Conservation (phyloP, 78 protist species). For the Chrysochromulina parva region DNA sequence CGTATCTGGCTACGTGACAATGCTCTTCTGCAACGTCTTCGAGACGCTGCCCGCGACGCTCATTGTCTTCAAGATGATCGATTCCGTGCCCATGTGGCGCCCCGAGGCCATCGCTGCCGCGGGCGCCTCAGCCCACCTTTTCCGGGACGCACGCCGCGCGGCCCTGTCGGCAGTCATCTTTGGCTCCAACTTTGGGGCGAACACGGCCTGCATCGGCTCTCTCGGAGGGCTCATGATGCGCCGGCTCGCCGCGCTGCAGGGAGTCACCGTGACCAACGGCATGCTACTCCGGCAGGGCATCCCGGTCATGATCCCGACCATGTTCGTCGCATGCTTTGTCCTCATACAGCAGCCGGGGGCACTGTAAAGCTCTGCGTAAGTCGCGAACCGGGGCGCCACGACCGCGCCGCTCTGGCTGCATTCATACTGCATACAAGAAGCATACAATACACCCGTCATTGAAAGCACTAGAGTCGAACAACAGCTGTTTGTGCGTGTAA, state of each 20-base stretch:
- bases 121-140: not conserved
- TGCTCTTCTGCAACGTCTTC: not conserved
- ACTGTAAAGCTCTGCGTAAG: too few relatives aligned
- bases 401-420: too few relatives aligned
- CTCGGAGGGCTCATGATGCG: constrained; percentile 14
- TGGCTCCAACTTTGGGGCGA: not conserved
- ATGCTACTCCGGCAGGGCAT: not conserved
- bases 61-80: constrained; percentile 17
- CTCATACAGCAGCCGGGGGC: not conserved
- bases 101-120: constrained; percentile 5
- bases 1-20: not conserved
- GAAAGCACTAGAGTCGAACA: too few relatives aligned
- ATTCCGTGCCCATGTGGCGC: not conserved
- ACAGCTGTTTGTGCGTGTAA: too few relatives aligned
- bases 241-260: constrained; percentile 11
- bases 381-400: too few relatives aligned
- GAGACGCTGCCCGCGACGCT: not conserved
- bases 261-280: constrained; percentile 1
- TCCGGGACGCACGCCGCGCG: not conserved
- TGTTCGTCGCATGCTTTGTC: not conserved
- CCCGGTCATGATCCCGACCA: not conserved
- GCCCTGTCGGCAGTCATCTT: not conserved
- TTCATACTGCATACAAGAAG: too few relatives aligned
- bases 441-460: too few relatives aligned
- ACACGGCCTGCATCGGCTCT: not conserved